Conservation (phyloP, 208 protist species). For the Paratrypanosoma confusum region DNA sequence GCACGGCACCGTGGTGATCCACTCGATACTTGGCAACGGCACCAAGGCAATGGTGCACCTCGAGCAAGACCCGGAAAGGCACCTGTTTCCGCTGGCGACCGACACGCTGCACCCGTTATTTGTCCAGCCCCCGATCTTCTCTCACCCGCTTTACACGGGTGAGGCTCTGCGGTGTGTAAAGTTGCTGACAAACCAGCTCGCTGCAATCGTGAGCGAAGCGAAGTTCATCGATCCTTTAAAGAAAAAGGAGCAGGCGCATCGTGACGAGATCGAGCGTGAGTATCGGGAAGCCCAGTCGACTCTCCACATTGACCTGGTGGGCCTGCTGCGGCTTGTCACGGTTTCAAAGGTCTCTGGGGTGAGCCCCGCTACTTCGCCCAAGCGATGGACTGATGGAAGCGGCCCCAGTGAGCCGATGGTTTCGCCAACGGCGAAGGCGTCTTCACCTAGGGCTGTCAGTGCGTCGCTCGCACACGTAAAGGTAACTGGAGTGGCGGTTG, state of each 20-base stretch:
- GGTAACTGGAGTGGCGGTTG: too few species aligned
- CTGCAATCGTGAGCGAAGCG: conserved; percentile 46
- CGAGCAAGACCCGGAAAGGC: conserved; percentile 59
- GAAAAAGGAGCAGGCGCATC: conserved; percentile 32
- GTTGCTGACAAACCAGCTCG: conserved; percentile 44
- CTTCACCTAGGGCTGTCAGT: too few species aligned
- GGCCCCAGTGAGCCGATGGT: too few species aligned
- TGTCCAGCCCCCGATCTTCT: conserved; percentile 64
- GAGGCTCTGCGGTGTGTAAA: conserved; percentile 39
- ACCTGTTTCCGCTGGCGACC: conserved; percentile 47
- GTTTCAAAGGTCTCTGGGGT: too few species aligned
- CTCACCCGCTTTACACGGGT: conserved; percentile 15
- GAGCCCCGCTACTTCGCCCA: too few species aligned
- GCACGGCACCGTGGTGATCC: conserved; percentile 69
- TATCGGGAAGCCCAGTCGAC: conserved; percentile 27
- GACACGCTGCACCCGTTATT: conserved; percentile 67
- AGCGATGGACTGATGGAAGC: too few species aligned
- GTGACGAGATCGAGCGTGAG: conserved; percentile 32
- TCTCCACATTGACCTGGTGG: conserved; percentile 34
- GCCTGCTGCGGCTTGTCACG: too few species aligned
- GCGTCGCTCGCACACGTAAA: too few species aligned
- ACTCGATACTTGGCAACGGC: conserved; percentile 50
- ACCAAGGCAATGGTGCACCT: conserved; percentile 62
- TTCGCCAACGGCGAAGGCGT: too few species aligned
- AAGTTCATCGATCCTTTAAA: conserved; percentile 50